phyloP scores from a whole-genome alignment of 441 rosid species.

The Adansonia gregorii region DNA sequence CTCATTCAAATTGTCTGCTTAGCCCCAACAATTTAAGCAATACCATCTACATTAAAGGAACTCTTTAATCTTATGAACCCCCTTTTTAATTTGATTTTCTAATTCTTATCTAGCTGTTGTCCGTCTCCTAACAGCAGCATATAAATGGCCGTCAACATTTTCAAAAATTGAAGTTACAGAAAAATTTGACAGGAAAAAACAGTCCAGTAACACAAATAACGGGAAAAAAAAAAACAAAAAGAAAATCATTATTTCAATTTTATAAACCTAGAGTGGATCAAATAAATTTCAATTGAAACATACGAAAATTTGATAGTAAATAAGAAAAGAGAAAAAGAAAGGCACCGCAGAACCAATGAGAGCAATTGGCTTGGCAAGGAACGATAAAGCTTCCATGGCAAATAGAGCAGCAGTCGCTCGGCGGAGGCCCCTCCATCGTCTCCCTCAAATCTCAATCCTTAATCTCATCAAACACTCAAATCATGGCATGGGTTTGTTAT shows the following conservation, averaged over 20 bases:
- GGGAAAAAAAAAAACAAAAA: not conserved
- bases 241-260: not conserved
- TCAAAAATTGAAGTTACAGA: not conserved
- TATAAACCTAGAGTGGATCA: not conserved
- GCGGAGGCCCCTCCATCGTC: constrained; percentile 69
- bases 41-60: not conserved
- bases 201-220: not conserved
- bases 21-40: not conserved
- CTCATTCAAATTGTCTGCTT: not conserved
- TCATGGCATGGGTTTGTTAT: not conserved
- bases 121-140: not conserved
- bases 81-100: not conserved
- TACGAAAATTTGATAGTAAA: not conserved
- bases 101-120: not conserved
- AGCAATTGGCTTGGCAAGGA: constrained; percentile 94
- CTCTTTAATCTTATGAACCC: not conserved
- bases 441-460: not conserved
- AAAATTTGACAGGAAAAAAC: no score
- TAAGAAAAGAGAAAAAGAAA: not conserved
- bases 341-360: constrained; percentile 95
- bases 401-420: constrained; percentile 67
- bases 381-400: constrained; percentile 70
- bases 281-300: not conserved
- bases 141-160: not conserved
- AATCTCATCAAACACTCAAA: not conserved